phyloP scores from a whole-genome alignment of 345 rosid genomes.

The Populus alba region DNA sequence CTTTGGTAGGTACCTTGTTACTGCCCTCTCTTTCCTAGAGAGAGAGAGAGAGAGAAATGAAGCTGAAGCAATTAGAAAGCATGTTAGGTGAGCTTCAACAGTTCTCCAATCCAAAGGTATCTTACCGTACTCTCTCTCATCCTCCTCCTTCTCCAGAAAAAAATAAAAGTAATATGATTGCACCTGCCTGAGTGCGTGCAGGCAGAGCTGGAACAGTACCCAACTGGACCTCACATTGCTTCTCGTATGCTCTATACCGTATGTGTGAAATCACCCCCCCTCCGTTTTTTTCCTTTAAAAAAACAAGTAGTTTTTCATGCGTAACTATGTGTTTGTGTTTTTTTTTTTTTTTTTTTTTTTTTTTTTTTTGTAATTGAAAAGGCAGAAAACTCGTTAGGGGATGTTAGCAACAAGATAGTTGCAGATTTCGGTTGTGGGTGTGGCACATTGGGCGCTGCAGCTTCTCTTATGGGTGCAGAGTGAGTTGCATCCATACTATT shows the following conservation, averaged over 20 bases:
- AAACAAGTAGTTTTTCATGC: background rate
- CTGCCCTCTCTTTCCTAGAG: too few species aligned
- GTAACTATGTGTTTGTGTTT: background rate
- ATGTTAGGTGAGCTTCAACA: conserved; percentile 65
- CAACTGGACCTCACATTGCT: conserved; percentile 94
- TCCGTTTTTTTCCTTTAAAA: background rate
- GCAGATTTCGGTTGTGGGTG: conserved; percentile 98
- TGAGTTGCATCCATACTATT: conserved; percentile 33
- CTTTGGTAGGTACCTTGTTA: too few species aligned
- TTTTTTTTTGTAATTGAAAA: conserved; percentile 14
- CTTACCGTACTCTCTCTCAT: background rate
- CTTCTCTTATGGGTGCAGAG: conserved; percentile 89
- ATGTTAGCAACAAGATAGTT: conserved; percentile 62
- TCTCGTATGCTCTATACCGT: conserved; percentile 92
- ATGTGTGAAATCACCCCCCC: background rate
- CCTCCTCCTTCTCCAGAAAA: background rate
- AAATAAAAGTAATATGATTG: too few species aligned
- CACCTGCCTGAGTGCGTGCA: conserved; percentile 17
- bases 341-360: too few species aligned
- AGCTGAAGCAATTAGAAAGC: conserved; percentile 88
- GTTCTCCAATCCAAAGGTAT: conserved; percentile 75
- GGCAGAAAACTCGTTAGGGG: conserved; percentile 94
- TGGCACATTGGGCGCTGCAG: conserved; percentile 82
- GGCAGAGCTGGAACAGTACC: conserved; percentile 95
- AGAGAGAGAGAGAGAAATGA: conserved; percentile 36